A percentile compares a stretch with the other conserved stretches of the same genome.
phyloP scores from a whole-genome alignment of 495 filamentous ascomycete species.

The Thozetella sp. region DNA sequence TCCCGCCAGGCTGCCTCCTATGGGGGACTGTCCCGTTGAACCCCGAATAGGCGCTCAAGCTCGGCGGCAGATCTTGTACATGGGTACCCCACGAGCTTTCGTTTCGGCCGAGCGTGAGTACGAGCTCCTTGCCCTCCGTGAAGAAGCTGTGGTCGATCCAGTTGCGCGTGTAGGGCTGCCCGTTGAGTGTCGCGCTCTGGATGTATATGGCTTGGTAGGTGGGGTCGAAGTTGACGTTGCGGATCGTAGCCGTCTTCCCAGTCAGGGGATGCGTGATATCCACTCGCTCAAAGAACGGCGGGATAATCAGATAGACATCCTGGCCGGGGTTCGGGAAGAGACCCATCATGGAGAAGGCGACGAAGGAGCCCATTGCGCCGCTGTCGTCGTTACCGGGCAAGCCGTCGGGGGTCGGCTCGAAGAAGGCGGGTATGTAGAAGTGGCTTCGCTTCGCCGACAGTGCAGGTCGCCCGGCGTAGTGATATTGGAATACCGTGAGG shows the following conservation, averaged over 20 bases:
- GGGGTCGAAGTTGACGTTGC: slow-evolving; percentile 64
- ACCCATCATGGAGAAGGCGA: slow-evolving; percentile 72
- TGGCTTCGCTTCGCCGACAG: slow-evolving; percentile 64
- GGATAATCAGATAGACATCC: slow-evolving; percentile 72
- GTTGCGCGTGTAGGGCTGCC: slow-evolving; percentile 63
- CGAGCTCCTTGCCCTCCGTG: slow-evolving; percentile 67
- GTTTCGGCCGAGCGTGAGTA: slow-evolving; percentile 62
- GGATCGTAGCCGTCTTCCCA: slow-evolving; percentile 60
- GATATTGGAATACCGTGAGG: slow-evolving; percentile 69
- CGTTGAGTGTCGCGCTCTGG: slow-evolving; percentile 71
- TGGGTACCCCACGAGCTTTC: slow-evolving; percentile 72
- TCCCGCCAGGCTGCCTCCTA: slow-evolving; percentile 6
- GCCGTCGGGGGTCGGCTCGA: slow-evolving; percentile 59
- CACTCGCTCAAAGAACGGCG: slow-evolving; percentile 66
- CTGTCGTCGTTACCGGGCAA: slow-evolving; percentile 75
- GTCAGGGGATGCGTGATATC: slow-evolving; percentile 65
- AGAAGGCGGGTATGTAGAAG: slow-evolving; percentile 67
- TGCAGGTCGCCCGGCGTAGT: slow-evolving; percentile 68
- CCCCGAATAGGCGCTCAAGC: slow-evolving; percentile 33
- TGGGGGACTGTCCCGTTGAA: slow-evolving; percentile 20
- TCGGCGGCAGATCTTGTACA: slow-evolving; percentile 67
- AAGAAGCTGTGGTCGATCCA: slow-evolving; percentile 81
- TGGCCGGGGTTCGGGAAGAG: slow-evolving; percentile 77
- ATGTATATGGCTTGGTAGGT: slow-evolving; percentile 65
- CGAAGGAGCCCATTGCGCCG: slow-evolving; percentile 73